These are phyloP conservation scores for Diutina rugosa DNA, from an alignment of 1,139 yeast genomes.

Conservation along the genomic window DNA sequence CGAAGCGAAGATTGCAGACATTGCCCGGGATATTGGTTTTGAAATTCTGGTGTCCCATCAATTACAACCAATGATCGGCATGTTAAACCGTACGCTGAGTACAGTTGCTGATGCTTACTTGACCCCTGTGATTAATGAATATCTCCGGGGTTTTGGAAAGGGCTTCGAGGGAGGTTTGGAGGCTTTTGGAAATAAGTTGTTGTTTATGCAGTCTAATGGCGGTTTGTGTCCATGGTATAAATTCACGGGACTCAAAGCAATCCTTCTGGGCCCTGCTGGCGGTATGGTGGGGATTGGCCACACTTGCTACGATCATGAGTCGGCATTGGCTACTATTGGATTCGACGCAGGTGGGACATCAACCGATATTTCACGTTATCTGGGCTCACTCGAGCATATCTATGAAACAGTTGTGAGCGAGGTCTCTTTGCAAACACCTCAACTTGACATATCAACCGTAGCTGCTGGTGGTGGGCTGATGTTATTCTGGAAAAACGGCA, in stretches of 20 bases:
- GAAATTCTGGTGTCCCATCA: constrained; percentile 49
- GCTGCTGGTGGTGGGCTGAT: constrained; percentile 53
- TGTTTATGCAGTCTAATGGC: constrained; percentile 52
- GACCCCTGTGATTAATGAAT: constrained; percentile 58
- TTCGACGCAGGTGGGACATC: constrained; percentile 55
- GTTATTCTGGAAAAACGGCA: constrained; percentile 34
- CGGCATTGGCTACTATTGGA: constrained; percentile 35
- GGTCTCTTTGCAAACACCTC: constrained; percentile 43
- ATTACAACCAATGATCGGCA: constrained; percentile 63
- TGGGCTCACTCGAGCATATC: constrained; percentile 36
- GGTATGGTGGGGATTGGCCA: constrained; percentile 45
- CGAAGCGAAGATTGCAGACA: constrained; percentile 22
- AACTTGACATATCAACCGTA: constrained; percentile 42
- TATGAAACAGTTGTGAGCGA: constrained; percentile 44
- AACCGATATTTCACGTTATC: constrained; percentile 39
- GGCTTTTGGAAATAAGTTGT: constrained; percentile 21
- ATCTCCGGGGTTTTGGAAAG: constrained; percentile 41
- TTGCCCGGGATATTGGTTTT: constrained; percentile 24
- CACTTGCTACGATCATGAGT: constrained; percentile 30
- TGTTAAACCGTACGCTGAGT: constrained; percentile 59
- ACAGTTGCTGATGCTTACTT: constrained; percentile 68
- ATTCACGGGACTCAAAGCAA: constrained; percentile 38
- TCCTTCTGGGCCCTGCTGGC: constrained; percentile 48
- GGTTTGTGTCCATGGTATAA: constrained; percentile 35
- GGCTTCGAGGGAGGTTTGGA: constrained; percentile 37